Evolutionary conservation across 768 basidiomycete genomes (phyloP), one percentile per base, ranked within the genome.

Genomic region (Sporobolomyces pararoseus): DNA sequence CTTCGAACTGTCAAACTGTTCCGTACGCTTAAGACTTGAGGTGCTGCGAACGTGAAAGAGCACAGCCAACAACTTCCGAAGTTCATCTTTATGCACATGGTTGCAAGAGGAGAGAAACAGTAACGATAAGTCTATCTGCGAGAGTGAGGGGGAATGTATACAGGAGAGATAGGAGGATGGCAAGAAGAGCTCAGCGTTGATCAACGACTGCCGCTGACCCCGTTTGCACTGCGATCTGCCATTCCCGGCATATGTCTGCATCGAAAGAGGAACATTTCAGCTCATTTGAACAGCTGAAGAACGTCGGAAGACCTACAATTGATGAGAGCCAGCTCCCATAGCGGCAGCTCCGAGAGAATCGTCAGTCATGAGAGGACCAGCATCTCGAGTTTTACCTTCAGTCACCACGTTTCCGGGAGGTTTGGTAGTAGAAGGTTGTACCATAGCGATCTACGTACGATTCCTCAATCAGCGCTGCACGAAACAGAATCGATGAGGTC

Each of bases 291-390:
- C 19, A 55, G 42, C 7, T 31, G n/a, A 46, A 4, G 23, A 2
- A 35, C 35, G 19, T 25, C 21, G 17, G 32, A 25, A 16, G 47
- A 46, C 68, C 31, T 27, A 70, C 69, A 70, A 39, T 1, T 19
- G 27, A 13, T 37, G 4, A 2, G 62, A n/a, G 10, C 63, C 59
- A 0, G 54, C 67, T 7, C 67, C 63, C 71, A 73, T 73, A 7
- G 71, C 71, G 3, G 71, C 71, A 7, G 71, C 71, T 4, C 67
- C 71, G n/a, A 73, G 39, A 0, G 52, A 47, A 4, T 73, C 71
- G 17, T 49, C 42, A 4, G 66, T 65, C 29, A 55, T 6, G 27
- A 72, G 63, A 31, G 65, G 65, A 39, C 49, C 55, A 46, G 63
- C 44, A 17, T 49, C 51, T 5, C 35, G 49, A 31, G 7, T 52